Evolutionary conservation across 176 grass and related monocot genomes (phyloP).

Genomic region (Elymus sibiricus): DNA sequence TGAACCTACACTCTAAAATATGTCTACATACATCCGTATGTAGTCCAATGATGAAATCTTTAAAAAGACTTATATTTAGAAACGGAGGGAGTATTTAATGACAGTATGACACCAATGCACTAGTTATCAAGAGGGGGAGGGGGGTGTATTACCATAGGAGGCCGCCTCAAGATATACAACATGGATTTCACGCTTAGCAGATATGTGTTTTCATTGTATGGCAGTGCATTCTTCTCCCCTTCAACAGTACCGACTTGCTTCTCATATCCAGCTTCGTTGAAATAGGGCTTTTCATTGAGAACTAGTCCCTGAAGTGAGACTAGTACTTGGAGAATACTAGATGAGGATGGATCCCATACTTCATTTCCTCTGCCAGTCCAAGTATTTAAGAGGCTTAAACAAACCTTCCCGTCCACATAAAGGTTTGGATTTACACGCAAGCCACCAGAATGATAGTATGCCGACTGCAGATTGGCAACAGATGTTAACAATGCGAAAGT

Average conservation of each 20-base stretch:
- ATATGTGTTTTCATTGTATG: constrained; percentile 98
- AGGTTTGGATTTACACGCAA: constrained; percentile 95
- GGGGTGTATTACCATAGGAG: constrained; percentile 68
- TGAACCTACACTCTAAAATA: no score
- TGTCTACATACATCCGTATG: no score
- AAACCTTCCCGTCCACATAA: constrained; percentile 93
- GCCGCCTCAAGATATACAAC: constrained; percentile 89
- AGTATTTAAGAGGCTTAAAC: constrained; percentile 89
- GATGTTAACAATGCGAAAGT: not conserved
- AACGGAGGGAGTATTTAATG: not conserved
- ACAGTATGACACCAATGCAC: not conserved
- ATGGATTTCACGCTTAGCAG: constrained; percentile 89
- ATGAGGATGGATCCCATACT: constrained; percentile 92
- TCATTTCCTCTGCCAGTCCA: constrained; percentile 93
- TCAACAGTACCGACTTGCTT: constrained; percentile 93
- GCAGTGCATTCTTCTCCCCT: constrained; percentile 95
- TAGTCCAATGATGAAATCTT: no score
- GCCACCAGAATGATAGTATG: constrained; percentile 93
- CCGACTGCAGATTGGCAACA: constrained; percentile 56
- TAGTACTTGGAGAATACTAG: constrained; percentile 89
- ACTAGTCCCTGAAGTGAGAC: constrained; percentile 96
- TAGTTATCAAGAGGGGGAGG: not conserved
- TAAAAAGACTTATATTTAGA: no score
- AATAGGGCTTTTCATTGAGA: constrained; percentile 94
- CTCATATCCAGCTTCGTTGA: constrained; percentile 96